Conservation (phyloP, 192 early-diverging fungal species). For the Coemansia sp. region DNA sequence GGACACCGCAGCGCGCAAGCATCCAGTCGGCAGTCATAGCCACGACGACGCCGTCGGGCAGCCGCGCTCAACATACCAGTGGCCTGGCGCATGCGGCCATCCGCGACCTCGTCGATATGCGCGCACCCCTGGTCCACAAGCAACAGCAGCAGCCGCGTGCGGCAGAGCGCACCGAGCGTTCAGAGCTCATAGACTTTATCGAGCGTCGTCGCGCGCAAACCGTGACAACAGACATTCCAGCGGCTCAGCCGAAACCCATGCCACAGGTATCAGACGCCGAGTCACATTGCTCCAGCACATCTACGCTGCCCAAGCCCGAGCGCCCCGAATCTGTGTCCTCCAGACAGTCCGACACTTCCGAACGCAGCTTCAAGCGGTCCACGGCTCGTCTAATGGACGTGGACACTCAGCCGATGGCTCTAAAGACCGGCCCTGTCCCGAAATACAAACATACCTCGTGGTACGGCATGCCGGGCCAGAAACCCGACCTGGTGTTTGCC, state of each 20-base stretch:
- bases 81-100: slow-evolving; percentile 27
- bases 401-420: background rate
- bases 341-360: slow-evolving; percentile 31
- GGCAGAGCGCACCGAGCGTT: slow-evolving; percentile 12
- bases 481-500: background rate
- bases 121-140: slow-evolving; percentile 2
- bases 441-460: slow-evolving; percentile 17
- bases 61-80: slow-evolving; percentile 3
- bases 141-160: slow-evolving; percentile 1
- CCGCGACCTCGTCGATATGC: slow-evolving; percentile 30
- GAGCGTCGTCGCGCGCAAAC: slow-evolving; percentile 34
- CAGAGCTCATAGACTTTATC: slow-evolving; percentile 51
- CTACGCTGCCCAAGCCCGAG: background rate
- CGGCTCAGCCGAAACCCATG: background rate
- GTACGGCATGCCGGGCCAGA: slow-evolving; percentile 13
- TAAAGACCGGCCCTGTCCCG: background rate
- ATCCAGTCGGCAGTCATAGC: background rate
- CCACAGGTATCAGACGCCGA: background rate
- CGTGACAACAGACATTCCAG: background rate
- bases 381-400: slow-evolving; percentile 29
- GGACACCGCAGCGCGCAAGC: slow-evolving; percentile 11
- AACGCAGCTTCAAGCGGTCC: slow-evolving; percentile 49
- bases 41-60: background rate
- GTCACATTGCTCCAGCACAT: slow-evolving; percentile 1
- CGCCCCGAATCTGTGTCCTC: slow-evolving; percentile 21